Conservation (phyloP, 176 grass and related monocot species). For the Pharus latifolius region DNA sequence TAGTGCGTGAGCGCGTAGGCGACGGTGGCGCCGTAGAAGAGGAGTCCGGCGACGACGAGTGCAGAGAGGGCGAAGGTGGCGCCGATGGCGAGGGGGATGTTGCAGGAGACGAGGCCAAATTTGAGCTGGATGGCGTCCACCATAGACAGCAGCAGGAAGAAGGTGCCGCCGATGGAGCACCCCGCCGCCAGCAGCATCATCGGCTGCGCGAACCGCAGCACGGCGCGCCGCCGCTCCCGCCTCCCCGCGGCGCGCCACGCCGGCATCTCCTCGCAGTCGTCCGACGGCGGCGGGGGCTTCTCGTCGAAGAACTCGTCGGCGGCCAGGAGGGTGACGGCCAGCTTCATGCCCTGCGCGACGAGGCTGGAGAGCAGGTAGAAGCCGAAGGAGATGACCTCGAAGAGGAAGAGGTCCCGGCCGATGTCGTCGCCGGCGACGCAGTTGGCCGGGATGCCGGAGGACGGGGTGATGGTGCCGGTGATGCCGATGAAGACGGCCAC, state of each 20-base stretch:
- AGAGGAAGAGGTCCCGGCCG: conserved; percentile 38
- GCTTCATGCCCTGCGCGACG: conserved; percentile 42
- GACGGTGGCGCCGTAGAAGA: conserved; percentile 40
- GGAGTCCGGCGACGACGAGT: conserved; percentile 17
- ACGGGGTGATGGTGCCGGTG: conserved; percentile 30
- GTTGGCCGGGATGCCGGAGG: not conserved
- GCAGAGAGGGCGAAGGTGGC: conserved; percentile 15
- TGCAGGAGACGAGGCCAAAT: conserved; percentile 33
- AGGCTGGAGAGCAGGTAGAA: conserved; percentile 56
- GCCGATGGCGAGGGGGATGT: conserved; percentile 22
- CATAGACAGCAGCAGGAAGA: conserved; percentile 49
- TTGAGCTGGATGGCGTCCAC: conserved; percentile 52
- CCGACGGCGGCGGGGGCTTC: not conserved
- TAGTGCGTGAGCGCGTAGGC: conserved; percentile 30
- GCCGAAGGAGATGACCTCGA: conserved; percentile 52
- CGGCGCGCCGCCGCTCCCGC: conserved; percentile 8
- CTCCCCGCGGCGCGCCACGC: conserved; percentile 17
- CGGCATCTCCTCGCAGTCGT: conserved; percentile 50
- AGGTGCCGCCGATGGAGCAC: conserved; percentile 39
- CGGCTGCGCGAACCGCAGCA: conserved; percentile 21
- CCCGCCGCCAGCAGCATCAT: conserved; percentile 30
- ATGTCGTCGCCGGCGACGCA: conserved; percentile 42
- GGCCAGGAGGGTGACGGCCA: conserved; percentile 22
- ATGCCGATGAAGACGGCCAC: conserved; percentile 50
- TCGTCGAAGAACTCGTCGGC: conserved; percentile 23